phyloP scores from a whole-genome alignment of 23 red algal species.

The Gracilaria vermiculophylla region DNA sequence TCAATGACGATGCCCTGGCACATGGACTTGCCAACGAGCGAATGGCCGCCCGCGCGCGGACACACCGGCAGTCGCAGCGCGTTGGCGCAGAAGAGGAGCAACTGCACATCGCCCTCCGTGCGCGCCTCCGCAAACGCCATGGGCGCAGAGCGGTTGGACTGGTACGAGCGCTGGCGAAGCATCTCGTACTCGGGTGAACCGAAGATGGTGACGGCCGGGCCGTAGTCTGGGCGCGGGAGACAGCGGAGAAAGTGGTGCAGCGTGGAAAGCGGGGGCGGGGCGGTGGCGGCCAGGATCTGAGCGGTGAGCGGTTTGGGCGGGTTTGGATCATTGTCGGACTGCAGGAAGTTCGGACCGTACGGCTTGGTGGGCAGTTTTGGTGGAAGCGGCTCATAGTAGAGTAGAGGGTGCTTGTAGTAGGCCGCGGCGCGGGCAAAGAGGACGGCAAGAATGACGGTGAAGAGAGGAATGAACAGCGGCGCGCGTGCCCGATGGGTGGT shows the following conservation, averaged over 20 bases:
- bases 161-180: background rate
- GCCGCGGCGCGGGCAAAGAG: background rate
- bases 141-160: constrained; percentile 26
- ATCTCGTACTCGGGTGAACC: constrained; percentile 35
- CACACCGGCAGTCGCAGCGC: constrained; percentile 13
- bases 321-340: constrained; percentile 3
- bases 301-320: constrained; percentile 8
- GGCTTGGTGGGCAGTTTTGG: background rate
- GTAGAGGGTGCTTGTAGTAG: constrained; percentile 1
- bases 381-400: background rate
- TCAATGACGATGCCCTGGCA: constrained; percentile 45
- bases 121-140: constrained; percentile 30
- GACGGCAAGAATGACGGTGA: background rate
- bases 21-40: constrained; percentile 47
- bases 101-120: background rate
- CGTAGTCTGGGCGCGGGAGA: background rate
- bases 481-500: background rate
- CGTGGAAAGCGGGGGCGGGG: background rate
- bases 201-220: constrained; percentile 13
- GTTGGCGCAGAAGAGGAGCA: constrained; percentile 15
- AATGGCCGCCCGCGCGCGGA: constrained; percentile 42
- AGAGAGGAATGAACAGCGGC: background rate
- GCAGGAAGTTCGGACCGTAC: background rate
- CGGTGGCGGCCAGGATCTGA: constrained; percentile 7
- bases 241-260: constrained; percentile 26